Percentiles rank a stretch among this genome's conserved stretches.
These are phyloP conservation scores for Fomitopsis palustris DNA, from an alignment of 1,284 basidiomycete genomes.

Conservation along the genomic window DNA sequence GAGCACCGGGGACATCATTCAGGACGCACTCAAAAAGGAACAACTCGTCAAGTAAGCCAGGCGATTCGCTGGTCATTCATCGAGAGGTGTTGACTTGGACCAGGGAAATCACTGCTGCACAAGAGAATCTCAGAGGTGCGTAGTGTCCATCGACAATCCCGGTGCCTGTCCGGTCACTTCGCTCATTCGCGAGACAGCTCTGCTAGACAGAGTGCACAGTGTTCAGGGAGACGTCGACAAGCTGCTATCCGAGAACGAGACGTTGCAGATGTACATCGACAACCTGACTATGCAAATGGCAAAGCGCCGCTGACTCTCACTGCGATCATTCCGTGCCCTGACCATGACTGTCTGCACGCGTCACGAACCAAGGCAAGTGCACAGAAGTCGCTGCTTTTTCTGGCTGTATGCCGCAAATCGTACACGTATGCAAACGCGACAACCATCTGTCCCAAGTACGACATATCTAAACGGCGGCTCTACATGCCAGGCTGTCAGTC, in stretches of 20 bases:
- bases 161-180: neutral
- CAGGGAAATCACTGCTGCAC: constrained; percentile 70
- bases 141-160: constrained; percentile 9
- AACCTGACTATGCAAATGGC: constrained; percentile 84
- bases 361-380: too few species aligned
- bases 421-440: too few species aligned
- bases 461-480: neutral
- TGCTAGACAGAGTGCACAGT: constrained; percentile 61
- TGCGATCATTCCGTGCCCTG: neutral
- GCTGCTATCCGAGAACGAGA: constrained; percentile 73
- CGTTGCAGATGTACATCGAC: constrained; percentile 85
- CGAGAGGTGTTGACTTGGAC: neutral
- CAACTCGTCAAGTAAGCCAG: constrained; percentile 49
- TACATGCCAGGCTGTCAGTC: neutral
- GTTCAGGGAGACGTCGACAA: constrained; percentile 77
- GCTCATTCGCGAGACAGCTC: constrained; percentile 38
- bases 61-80: neutral
- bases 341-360: neutral
- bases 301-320: constrained; percentile 51
- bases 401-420: too few species aligned
- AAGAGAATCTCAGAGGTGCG: constrained; percentile 71
- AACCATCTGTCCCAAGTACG: too few species aligned
- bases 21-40: constrained; percentile 72
- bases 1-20: constrained; percentile 58
- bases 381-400: too few species aligned